Conservation (phyloP, 2,329 filamentous ascomycete genomes). For the Aspergillus phoenicis region DNA sequence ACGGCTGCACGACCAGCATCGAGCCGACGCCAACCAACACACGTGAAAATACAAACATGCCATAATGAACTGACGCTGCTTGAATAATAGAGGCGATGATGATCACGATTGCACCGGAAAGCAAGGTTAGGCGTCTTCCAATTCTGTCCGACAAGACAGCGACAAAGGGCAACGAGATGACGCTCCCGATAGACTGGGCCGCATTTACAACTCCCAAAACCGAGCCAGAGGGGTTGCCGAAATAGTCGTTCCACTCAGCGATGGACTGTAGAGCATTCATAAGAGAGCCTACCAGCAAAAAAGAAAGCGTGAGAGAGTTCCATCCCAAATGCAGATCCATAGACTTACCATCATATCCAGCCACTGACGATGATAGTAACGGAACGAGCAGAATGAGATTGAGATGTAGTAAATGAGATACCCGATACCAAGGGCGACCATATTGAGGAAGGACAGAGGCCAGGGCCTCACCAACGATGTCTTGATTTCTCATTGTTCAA, state of each 20-base stretch:
- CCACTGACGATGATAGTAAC: constrained; percentile 46
- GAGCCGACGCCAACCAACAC: constrained; percentile 34
- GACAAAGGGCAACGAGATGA: too few species aligned
- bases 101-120: too few species aligned
- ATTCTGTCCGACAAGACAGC: too few species aligned
- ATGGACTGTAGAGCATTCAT: constrained; percentile 52
- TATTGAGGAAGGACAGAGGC: constrained; percentile 44
- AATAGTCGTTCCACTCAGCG: constrained; percentile 46
- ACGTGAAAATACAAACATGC: constrained; percentile 32
- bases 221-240: constrained; percentile 44
- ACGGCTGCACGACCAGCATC: constrained; percentile 23
- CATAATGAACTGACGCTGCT: constrained; percentile 18
- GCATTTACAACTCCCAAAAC: constrained; percentile 35
- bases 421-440: constrained; percentile 46
- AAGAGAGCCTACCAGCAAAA: constrained; percentile 33
- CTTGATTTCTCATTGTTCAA: too few species aligned
- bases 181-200: too few species aligned
- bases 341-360: constrained; percentile 46
- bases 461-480: too few species aligned
- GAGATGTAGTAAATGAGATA: constrained; percentile 47
- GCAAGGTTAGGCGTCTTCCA: too few species aligned
- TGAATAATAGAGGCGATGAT: too few species aligned
- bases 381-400: constrained; percentile 51
- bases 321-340: too few species aligned
- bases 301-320: too few species aligned